Evolutionary conservation across 164 flowering plant species (phyloP).

Genomic region (Nymphaea colorata): DNA sequence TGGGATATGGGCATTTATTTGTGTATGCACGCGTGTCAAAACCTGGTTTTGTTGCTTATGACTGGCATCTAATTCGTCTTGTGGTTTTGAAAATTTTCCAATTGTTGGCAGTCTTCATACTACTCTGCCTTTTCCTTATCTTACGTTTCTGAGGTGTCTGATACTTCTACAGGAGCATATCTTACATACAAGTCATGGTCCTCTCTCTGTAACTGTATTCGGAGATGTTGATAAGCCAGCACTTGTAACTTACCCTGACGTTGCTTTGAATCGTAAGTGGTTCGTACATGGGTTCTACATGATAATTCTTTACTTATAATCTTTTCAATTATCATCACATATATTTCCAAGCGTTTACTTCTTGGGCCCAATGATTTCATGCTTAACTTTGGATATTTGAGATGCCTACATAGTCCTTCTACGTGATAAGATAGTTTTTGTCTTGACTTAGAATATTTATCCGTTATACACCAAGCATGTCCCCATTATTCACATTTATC

Average conservation of each 20-base stretch:
- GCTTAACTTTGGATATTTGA: not conserved
- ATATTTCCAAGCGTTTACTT: not conserved
- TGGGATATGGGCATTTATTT: no score
- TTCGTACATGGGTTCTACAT: not conserved
- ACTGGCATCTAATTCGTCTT: not conserved
- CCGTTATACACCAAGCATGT: no score
- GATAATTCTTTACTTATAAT: no score
- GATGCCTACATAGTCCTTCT: no score
- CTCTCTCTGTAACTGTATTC: constrained; percentile 66
- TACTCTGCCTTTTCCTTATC: not conserved
- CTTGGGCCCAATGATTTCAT: not conserved
- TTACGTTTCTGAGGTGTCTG: not conserved
- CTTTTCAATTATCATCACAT: not conserved
- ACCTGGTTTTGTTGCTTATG: not conserved
- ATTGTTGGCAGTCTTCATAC: not conserved
- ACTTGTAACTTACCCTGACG: constrained; percentile 80
- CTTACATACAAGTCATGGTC: constrained; percentile 56
- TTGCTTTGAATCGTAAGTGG: constrained; percentile 79
- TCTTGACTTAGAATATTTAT: not conserved
- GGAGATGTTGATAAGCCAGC: constrained; percentile 93
- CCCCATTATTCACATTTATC: not conserved
- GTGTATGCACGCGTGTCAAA: not conserved
- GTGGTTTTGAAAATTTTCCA: not conserved
- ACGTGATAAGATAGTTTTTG: no score
- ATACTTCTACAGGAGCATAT: constrained; percentile 52